Evolutionary conservation across 2,329 filamentous ascomycete species (phyloP), one percentile per base, ranked within the genome.

Genomic region (Penicillium sp.): DNA sequence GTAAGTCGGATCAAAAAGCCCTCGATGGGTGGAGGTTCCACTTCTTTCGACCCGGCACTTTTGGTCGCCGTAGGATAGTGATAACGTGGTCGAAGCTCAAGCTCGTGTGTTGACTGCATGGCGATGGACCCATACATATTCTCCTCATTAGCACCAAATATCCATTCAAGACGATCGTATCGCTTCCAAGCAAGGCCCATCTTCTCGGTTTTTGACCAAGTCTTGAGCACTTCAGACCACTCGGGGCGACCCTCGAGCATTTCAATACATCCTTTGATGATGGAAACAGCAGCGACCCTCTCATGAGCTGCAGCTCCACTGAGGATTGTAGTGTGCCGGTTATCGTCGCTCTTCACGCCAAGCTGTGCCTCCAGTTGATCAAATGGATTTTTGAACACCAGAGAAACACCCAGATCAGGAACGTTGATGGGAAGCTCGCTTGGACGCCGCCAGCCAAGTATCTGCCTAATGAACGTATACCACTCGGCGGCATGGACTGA

Each of bases 51-150:
- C 22, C 73, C 71, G 26, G 75, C 72, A 6, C 73, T 73, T 26
- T 78, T 76, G 4, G 80, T 77, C 16, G 73, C 79, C 1, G 85
- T 85, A 2, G 86, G 83, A 67, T 89, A 89, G 70, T 90, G 87
- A 57, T 84, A 78, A 70, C 89, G 88, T 0, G 87, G 86, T 3
- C 87, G 82, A 42, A 90, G 73, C 71, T 90, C 87, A 16, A 90
- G 81, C 54, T 89, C 87, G 69, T 90, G 87, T 2, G 87, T 86
- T 53, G 82, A 83, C 64, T 85, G 80, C 87, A 90, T 89, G 35
- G 85, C 87, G 64, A 89, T 85, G 0, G 86, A 84, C 38, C 87
- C 87, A 64, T 89, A 89, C 87, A 90, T 90, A 62, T 84, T 85
- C 65, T 86, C 82, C 70, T 90, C 87, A 56, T 88, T 87, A 11